These are phyloP conservation scores for Blakeslea trispora DNA, from an alignment of 371 early-diverging fungal species.

Conservation along the genomic window DNA sequence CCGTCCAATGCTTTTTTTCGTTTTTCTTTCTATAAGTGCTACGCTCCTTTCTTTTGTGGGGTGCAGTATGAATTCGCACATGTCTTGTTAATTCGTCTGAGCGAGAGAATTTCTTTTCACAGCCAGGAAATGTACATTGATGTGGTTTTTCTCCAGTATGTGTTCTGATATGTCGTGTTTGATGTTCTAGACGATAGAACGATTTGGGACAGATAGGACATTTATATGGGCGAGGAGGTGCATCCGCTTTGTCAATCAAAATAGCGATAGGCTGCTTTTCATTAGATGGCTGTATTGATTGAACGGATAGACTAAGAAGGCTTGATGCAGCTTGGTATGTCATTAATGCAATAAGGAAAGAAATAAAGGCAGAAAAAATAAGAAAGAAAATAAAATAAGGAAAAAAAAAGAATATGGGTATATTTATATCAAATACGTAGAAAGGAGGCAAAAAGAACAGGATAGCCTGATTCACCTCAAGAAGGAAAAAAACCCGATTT, in stretches of 20 bases:
- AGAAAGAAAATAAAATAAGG: constrained; percentile 11
- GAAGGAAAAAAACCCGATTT: too few species aligned
- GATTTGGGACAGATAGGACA: constrained; percentile 68
- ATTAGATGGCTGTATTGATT: constrained; percentile 30
- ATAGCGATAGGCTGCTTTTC: constrained; percentile 36
- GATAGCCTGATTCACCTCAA: too few species aligned
- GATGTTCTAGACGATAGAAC: constrained; percentile 70
- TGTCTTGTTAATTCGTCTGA: constrained; percentile 70
- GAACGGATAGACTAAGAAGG: too few species aligned
- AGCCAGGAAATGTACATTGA: constrained; percentile 68
- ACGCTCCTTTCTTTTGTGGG: constrained; percentile 37
- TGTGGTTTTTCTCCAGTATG: constrained; percentile 88
- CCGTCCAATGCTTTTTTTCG: constrained; percentile 25
- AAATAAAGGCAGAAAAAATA: constrained; percentile 7
- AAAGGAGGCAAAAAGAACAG: too few species aligned
- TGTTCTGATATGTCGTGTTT: constrained; percentile 77
- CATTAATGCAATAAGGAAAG: too few species aligned
- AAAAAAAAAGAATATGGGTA: constrained; percentile 13
- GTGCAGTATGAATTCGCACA: constrained; percentile 61
- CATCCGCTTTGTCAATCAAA: constrained; percentile 38
- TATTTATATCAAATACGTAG: too few species aligned
- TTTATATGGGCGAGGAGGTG: constrained; percentile 60
- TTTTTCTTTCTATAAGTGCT: constrained; percentile 28
- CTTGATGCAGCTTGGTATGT: too few species aligned
- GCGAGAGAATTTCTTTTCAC: constrained; percentile 78